These are phyloP conservation scores for Colletotrichum musae DNA, from an alignment of 2,329 filamentous ascomycete genomes.

Conservation along the genomic window DNA sequence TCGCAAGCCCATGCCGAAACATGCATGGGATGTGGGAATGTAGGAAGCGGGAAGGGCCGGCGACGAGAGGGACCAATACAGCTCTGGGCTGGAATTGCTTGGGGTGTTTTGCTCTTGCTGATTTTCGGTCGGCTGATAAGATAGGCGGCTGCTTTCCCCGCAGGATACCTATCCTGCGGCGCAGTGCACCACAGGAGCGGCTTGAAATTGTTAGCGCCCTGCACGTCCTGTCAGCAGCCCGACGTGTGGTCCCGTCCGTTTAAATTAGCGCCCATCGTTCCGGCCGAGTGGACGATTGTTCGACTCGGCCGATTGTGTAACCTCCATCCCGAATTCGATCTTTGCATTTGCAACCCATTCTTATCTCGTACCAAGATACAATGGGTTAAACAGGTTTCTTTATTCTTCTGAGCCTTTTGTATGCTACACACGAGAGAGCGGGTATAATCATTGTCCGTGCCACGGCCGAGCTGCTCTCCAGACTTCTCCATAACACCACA, in stretches of 20 bases:
- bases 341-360: not conserved
- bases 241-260: conserved; percentile 16
- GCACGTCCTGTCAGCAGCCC: conserved; percentile 9
- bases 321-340: too few species aligned
- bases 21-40: conserved; percentile 18
- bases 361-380: not conserved
- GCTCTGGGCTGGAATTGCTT: conserved; percentile 4
- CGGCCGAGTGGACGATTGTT: not conserved
- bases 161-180: conserved; percentile 20
- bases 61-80: conserved; percentile 29
- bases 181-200: conserved; percentile 12
- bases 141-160: conserved; percentile 34
- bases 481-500: conserved; percentile 39
- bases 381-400: not conserved
- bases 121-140: conserved; percentile 30
- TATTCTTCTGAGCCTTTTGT: conserved; percentile 5
- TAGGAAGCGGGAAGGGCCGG: conserved; percentile 30
- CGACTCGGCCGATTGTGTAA: not conserved
- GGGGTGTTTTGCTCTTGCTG: conserved; percentile 9
- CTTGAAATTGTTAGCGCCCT: conserved; percentile 8
- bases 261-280: not conserved
- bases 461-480: conserved; percentile 14
- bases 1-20: conserved; percentile 35
- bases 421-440: conserved; percentile 31
- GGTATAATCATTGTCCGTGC: conserved; percentile 33